phyloP scores from a whole-genome alignment of 2,329 filamentous ascomycete species.

The Lasiodiplodia sp. region DNA sequence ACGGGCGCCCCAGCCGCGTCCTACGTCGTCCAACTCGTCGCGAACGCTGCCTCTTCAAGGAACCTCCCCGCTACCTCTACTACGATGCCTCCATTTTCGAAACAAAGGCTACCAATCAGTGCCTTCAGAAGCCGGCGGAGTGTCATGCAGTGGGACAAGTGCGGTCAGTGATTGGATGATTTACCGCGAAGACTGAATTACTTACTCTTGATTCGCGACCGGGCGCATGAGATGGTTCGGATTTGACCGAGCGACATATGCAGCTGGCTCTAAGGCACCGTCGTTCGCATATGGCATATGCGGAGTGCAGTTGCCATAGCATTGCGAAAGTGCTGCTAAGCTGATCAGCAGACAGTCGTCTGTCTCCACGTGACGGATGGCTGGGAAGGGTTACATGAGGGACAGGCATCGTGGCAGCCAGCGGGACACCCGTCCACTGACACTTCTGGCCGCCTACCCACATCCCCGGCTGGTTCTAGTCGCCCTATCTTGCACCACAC shows the following conservation, averaged over 20 bases:
- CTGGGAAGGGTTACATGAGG: not conserved
- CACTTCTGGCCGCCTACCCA: not conserved
- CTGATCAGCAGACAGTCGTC: slow-evolving; percentile 5
- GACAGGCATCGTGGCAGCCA: slow-evolving; percentile 4
- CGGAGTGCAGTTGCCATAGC: not conserved
- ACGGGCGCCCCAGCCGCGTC: not conserved
- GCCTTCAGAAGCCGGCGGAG: no score
- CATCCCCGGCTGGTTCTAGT: not conserved
- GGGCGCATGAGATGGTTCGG: not conserved
- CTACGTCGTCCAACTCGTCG: slow-evolving; percentile 11
- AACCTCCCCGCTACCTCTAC: not conserved
- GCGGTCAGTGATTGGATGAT: not conserved
- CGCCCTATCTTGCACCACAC: not conserved
- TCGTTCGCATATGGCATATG: not conserved
- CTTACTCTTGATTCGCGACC: not conserved
- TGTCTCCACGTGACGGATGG: not conserved
- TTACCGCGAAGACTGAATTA: not conserved
- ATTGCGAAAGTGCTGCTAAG: not conserved
- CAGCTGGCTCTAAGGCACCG: not conserved
- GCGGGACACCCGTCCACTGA: slow-evolving; percentile 17
- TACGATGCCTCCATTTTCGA: not conserved
- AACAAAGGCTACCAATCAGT: not conserved
- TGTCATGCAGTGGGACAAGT: not conserved
- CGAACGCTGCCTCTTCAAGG: not conserved
- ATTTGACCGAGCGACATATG: not conserved